A percentile compares a stretch with the other conserved stretches of the same genome.
Evolutionary conservation across 1,139 yeast species (phyloP).

Genomic region (Hansenula sp.): DNA sequence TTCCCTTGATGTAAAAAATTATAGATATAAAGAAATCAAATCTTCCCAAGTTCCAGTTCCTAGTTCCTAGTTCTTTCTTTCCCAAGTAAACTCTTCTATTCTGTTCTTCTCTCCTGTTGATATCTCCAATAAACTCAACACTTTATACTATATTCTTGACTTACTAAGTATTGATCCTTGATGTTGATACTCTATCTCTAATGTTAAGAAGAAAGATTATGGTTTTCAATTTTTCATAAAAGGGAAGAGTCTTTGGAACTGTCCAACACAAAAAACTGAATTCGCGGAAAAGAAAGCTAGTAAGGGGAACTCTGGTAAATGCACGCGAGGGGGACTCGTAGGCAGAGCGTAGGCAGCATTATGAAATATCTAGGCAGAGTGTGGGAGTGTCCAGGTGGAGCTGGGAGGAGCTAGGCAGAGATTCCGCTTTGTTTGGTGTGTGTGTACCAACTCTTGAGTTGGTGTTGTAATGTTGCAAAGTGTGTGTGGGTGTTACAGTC

Average conservation of each 20-base stretch:
- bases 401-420: background rate
- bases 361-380: background rate
- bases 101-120: background rate
- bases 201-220: conserved; percentile 2
- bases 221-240: conserved; percentile 4
- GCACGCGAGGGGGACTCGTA: too few relatives aligned
- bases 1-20: background rate
- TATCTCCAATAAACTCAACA: background rate
- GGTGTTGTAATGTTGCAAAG: background rate
- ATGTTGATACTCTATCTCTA: conserved; percentile 1
- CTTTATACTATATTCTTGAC: background rate
- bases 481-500: background rate
- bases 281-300: background rate
- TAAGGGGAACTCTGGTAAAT: too few relatives aligned
- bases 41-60: too few relatives aligned
- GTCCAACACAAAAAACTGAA: background rate
- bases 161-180: conserved; percentile 4
- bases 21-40: background rate
- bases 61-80: background rate
- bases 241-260: background rate
- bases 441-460: background rate
- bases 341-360: background rate
- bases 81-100: background rate
- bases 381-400: background rate
- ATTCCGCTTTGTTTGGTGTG: background rate